Base-by-base conservation (phyloP, 106 monocot species). In the Amphibolis antarctica region DNA sequence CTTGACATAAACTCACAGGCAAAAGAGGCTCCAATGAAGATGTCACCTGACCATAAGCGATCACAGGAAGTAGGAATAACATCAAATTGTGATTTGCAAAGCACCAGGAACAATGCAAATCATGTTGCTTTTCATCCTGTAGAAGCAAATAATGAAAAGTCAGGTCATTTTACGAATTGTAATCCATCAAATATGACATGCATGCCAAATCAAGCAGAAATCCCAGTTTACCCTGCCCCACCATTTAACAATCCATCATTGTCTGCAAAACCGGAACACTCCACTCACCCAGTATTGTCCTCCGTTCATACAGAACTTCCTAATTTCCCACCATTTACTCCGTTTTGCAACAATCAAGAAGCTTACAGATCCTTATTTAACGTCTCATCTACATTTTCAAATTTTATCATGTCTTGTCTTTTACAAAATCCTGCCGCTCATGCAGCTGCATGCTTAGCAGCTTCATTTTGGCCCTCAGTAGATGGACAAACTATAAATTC, bases 361-460 rank as follows among this genome's bases (percentile, higher is more conserved):
- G 66, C 74, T 47, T 80, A 78, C 70, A 69, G 66, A 30, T 77
- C 79, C 59, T 72, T 79, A 53, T 18, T 57, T 21, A 78, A 80
- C 55, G 63, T 85, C 30, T 83, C 96, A 44, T 78, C 96, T 0
- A 55, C 78, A 1, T 86, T 91, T 55, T 88, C 87, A 9, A 77
- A 72, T 66, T 60, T 85, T 12, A 72, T 91, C 17, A 14, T 88
- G n/a, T 83, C 87, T n/a, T 71, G 74, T 28, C 68, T 99, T 47
- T 18, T 88, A 29, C 91, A 88, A 69, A 82, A 91, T 63, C 91
- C 98, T 22, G 78, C 91, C 28, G 72, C 76, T 42, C 83, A 91
- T 79, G 80, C 88, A n/a, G 89, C 86, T 9, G 85, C 98, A 51
- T 68, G 70, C 29, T 42, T 92, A 22, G 85, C 91, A 42, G 83